These are phyloP conservation scores for Magnusiomyces paraingens DNA, from an alignment of 1,139 yeast species.

Conservation along the genomic window DNA sequence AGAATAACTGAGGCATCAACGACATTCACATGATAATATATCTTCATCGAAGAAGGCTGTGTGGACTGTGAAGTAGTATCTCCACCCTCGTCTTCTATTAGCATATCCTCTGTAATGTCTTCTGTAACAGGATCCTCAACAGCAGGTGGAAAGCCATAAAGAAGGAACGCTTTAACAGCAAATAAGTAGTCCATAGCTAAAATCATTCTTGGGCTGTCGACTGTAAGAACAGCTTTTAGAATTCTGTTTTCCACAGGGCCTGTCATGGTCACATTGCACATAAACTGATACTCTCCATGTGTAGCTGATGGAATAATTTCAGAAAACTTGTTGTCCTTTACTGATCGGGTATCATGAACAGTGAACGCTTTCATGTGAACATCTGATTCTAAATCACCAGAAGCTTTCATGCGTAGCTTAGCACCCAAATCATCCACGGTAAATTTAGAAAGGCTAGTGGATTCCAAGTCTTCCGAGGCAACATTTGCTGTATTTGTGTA, in stretches of 20 bases:
- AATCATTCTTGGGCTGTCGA: slow-evolving; percentile 76
- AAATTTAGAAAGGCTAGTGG: slow-evolving; percentile 52
- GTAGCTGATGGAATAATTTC: slow-evolving; percentile 71
- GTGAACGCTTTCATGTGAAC: slow-evolving; percentile 66
- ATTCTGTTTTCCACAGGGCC: slow-evolving; percentile 7
- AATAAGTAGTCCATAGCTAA: slow-evolving; percentile 81
- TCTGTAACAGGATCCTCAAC: slow-evolving; percentile 14
- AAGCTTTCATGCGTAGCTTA: slow-evolving; percentile 45
- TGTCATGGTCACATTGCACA: slow-evolving; percentile 40
- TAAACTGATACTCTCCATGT: slow-evolving; percentile 65
- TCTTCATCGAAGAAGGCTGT: slow-evolving; percentile 14
- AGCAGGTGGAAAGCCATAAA: slow-evolving; percentile 36
- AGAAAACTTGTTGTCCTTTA: slow-evolving; percentile 60
- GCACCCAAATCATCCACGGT: slow-evolving; percentile 55
- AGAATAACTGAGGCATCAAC: slow-evolving; percentile 74
- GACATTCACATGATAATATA: slow-evolving; percentile 59
- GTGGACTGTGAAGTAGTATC: slow-evolving; percentile 15
- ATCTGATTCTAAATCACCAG: slow-evolving; percentile 54
- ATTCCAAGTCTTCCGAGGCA: slow-evolving; percentile 28
- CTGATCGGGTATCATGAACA: slow-evolving; percentile 64
- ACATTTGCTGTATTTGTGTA: slow-evolving; percentile 50
- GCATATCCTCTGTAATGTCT: not conserved
- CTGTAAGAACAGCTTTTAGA: slow-evolving; percentile 50
- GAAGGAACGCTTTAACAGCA: slow-evolving; percentile 61
- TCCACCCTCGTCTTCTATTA: slow-evolving; percentile 1